These are phyloP conservation scores for Pyrenochaeta sp. DNA, from an alignment of 2,329 filamentous ascomycete genomes.

Conservation along the genomic window DNA sequence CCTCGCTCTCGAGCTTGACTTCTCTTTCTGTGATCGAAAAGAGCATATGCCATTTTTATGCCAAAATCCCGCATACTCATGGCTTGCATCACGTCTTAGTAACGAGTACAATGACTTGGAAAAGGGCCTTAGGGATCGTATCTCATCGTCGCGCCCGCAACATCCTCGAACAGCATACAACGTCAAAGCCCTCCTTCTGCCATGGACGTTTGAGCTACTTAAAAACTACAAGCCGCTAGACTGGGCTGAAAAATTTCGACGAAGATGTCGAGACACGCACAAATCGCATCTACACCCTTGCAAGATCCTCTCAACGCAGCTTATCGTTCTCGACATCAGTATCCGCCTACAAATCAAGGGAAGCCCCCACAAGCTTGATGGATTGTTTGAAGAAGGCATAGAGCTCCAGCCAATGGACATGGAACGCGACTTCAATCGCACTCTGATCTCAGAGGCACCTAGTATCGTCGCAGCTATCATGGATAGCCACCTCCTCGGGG, in stretches of 20 bases:
- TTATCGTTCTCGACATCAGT: conserved; percentile 2
- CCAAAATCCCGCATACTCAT: not conserved
- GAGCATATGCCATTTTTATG: not conserved
- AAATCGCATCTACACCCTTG: not conserved
- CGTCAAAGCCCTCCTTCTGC: not conserved
- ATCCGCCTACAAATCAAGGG: conserved; percentile 5
- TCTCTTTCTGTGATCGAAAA: not conserved
- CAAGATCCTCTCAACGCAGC: not conserved
- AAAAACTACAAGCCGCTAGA: not conserved
- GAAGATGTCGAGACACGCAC: not conserved
- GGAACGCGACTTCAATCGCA: not conserved
- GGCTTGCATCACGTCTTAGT: not conserved
- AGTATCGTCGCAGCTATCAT: not conserved
- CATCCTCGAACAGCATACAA: not conserved
- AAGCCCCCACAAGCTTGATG: not conserved
- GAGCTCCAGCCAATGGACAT: not conserved
- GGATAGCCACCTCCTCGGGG: not conserved
- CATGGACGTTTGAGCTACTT: not conserved
- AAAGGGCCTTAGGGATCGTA: not conserved
- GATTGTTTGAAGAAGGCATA: not conserved
- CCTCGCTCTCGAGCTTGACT: not conserved
- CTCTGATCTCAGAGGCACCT: not conserved
- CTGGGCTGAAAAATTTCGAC: not conserved
- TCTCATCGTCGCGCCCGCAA: not conserved
- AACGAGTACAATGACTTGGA: not conserved